Percentiles rank a stretch among this genome's conserved stretches.
Conservation (phyloP, 129 eudicot genomes). For the Pittosporum tobira region DNA sequence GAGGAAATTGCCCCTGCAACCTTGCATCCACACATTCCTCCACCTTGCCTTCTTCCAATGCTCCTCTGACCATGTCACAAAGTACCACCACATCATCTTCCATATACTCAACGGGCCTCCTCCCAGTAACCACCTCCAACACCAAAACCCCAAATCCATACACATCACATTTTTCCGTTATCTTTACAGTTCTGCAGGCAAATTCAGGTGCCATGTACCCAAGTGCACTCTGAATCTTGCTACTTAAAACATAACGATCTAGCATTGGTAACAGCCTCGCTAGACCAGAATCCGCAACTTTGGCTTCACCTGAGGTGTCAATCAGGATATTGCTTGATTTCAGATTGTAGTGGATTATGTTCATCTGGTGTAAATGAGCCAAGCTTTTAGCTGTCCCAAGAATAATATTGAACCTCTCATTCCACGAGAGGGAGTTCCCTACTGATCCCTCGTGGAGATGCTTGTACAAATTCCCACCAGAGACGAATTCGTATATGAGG, state of each 20-base stretch:
- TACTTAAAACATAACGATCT: constrained; percentile 77
- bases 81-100: constrained; percentile 95
- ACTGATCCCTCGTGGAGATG: constrained; percentile 73
- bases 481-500: constrained; percentile 65
- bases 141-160: constrained; percentile 91
- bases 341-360: constrained; percentile 75
- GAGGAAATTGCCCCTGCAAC: constrained; percentile 69
- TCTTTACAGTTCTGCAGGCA: constrained; percentile 79
- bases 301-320: constrained; percentile 65
- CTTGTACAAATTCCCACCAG: constrained; percentile 79
- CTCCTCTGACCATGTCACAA: constrained; percentile 91
- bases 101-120: constrained; percentile 94
- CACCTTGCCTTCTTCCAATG: constrained; percentile 70
- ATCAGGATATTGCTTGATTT: constrained; percentile 85
- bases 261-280: constrained; percentile 83
- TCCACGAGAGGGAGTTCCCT: constrained; percentile 66
- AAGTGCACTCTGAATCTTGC: constrained; percentile 89
- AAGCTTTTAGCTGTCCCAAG: constrained; percentile 77
- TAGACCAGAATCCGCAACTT: constrained; percentile 76
- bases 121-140: constrained; percentile 72
- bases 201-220: constrained; percentile 99
- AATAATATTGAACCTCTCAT: constrained; percentile 62
- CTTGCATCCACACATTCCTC: constrained; percentile 82
- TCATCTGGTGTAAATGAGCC: constrained; percentile 73
- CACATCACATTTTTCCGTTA: constrained; percentile 83